Evolutionary conservation across 176 grass and related monocot species (phyloP), one percentile per base, ranked within the genome.

Genomic region (Phoenix dactylifera): DNA sequence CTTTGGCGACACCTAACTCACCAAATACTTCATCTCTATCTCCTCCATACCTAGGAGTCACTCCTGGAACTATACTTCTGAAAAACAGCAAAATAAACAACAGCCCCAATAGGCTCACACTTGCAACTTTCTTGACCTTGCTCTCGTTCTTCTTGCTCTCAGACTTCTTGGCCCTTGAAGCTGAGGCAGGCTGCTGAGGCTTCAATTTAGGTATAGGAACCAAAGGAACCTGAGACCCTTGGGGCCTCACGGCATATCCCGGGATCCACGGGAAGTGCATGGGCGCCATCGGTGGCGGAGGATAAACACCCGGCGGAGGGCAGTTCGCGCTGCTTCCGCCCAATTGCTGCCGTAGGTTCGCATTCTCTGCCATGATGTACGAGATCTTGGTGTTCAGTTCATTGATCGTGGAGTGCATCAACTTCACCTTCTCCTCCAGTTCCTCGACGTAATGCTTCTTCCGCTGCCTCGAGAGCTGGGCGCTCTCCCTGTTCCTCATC

Each of bases 401-500:
- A 32, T 83, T 92, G 57, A 98, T 98, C 17, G 83, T 78, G 3
- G 88, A 89, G 60, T 89, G 60, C 93, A 98, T 89, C 22, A 85
- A 78, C 56, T 82, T 88, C 54, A 98, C 87, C 73, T 98, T 98
- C 15, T 92, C 82, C 74, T 98, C 88, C 51, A 98, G 72, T 69
- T 92, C 93, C 70, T 91, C 93, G 3, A 92, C 79, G 59, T 92
- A 85, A 2, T 79, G 76, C 71, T 92, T 98, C 85, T 91, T 98
- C 73, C 93, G 80, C 72, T 98, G 93, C 64, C 93, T 69, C 1
- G 93, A 98, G 5, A 98, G 87, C 52, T 98, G 93, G 15, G 93
- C 93, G 62, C 93, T 98, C 77, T 92, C 93, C 0, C 88, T 79
- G 64, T 98, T 98, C 49, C 93, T 78, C 67, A 86, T 74, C 84